Base-by-base conservation (phyloP, 1,284 basidiomycete genomes). In the Irpex sp. region DNA sequence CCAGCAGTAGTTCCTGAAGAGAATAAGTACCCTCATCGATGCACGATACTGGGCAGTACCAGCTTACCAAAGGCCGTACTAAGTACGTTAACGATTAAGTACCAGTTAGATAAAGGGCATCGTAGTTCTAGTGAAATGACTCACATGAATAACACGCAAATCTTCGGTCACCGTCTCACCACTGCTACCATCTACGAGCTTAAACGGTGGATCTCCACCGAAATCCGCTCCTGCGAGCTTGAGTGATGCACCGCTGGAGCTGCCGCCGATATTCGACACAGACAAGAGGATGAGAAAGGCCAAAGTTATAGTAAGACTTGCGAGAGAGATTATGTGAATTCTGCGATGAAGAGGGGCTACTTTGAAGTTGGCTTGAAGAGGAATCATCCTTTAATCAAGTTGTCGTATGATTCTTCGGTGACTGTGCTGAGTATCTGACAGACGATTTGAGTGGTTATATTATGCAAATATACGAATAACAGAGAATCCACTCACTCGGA, bases 1-100 rank as follows among this genome's bases (percentile, higher is more conserved):
- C 49, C 49, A 54, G 49, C 49, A 54, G n/a, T 54, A 54, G 49
- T 54, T 54, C 49, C 49, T 54, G n/a, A 54, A 54, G 49, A 54
- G 49, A 13, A 54, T n/a, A n/a, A 54, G 13, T 54, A 54, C 6
- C 2, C 13, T 13, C 49, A n/a, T 54, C 32, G 15, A 13, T 54
- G n/a, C 49, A 54, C 49, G 32, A 38, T 15, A 13, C 13, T 54
- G 6, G 15, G 49, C n/a, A 15, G 13, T n/a, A 54, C 32, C 32
- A n/a, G n/a, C 49, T 54, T n/a, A 54, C 49, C 49, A 54, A n/a
- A 54, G 49, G n/a, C 49, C 49, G 49, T 54, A 54, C 49, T 54
- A 54, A 38, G 32, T 38, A 38, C 9, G 32, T 7, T 38, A 7
- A 38, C 32, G 32, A 38, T 38, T 38, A 7, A 38, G 32, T 38